phyloP scores from a whole-genome alignment of 139 green algal genomes.

The Raphidocelis subcapitata region DNA sequence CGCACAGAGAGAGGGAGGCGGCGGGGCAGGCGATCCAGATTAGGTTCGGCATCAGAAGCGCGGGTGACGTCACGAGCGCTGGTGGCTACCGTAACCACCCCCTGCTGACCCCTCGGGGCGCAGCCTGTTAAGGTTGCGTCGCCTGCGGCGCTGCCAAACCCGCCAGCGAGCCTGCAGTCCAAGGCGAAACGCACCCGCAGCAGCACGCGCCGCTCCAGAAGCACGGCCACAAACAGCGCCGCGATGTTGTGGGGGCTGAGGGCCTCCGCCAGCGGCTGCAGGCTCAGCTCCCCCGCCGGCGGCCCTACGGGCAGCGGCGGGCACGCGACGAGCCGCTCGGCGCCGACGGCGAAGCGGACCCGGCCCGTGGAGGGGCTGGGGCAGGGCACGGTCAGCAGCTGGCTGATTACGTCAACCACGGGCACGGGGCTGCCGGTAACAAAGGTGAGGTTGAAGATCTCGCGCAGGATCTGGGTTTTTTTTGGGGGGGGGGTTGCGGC shows the following conservation, averaged over 20 bases:
- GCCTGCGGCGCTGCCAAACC: no score
- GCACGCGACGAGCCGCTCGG: neutral
- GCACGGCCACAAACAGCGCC: slow-evolving; percentile 41
- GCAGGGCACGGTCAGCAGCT: slow-evolving; percentile 24
- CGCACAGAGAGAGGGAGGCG: no score
- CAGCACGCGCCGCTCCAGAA: slow-evolving; percentile 51
- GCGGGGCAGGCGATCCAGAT: no score
- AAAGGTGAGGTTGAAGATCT: slow-evolving; percentile 31
- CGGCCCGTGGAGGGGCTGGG: neutral
- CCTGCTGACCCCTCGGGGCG: no score
- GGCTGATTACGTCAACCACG: slow-evolving; percentile 26
- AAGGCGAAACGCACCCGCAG: slow-evolving; percentile 33
- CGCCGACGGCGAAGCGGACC: neutral
- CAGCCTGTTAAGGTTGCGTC: no score
- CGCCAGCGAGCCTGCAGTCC: no score
- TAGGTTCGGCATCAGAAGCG: no score
- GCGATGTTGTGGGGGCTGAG: slow-evolving; percentile 35
- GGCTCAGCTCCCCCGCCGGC: slow-evolving; percentile 29
- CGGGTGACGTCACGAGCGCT: no score
- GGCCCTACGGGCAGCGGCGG: slow-evolving; percentile 1
- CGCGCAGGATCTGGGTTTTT: slow-evolving; percentile 34
- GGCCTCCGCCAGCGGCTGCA: slow-evolving; percentile 38
- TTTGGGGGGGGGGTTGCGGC: no score
- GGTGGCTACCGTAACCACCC: no score
- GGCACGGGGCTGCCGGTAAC: slow-evolving; percentile 22